phyloP scores from a whole-genome alignment of 148 eudicot species.

The Rhododendron simsii region DNA sequence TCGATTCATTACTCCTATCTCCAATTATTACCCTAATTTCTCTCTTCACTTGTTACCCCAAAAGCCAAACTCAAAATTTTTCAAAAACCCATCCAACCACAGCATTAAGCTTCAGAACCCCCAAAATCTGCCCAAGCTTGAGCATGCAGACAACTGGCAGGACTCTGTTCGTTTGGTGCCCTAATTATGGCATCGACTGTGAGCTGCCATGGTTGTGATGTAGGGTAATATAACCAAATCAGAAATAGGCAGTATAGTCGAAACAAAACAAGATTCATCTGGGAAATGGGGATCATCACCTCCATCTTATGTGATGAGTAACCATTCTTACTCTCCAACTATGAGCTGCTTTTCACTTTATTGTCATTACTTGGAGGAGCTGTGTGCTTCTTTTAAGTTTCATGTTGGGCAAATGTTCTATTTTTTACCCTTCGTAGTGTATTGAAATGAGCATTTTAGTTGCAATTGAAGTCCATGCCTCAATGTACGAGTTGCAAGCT shows the following conservation, averaged over 20 bases:
- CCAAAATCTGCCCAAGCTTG: neutral
- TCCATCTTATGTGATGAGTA: neutral
- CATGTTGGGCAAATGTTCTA: neutral
- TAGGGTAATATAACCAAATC: neutral
- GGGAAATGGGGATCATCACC: neutral
- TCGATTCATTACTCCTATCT: too few species aligned
- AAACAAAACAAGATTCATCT: neutral
- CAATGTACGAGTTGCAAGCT: neutral
- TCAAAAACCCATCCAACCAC: too few species aligned
- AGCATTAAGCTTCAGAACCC: neutral
- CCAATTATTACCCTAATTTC: too few species aligned
- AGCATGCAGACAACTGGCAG: neutral
- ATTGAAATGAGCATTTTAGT: neutral
- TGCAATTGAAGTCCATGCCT: neutral
- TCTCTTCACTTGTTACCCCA: too few species aligned
- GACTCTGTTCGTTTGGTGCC: neutral
- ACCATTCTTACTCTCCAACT: neutral
- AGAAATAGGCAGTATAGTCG: neutral
- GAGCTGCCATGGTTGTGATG: neutral
- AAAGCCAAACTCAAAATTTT: too few species aligned
- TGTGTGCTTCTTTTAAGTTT: neutral
- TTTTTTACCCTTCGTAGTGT: neutral
- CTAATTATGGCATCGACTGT: neutral
- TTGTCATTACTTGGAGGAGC: neutral
- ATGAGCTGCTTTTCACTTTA: neutral